These are phyloP conservation scores for Metroxylon sagu DNA, from an alignment of 176 grass and related monocot genomes.

Conservation along the genomic window DNA sequence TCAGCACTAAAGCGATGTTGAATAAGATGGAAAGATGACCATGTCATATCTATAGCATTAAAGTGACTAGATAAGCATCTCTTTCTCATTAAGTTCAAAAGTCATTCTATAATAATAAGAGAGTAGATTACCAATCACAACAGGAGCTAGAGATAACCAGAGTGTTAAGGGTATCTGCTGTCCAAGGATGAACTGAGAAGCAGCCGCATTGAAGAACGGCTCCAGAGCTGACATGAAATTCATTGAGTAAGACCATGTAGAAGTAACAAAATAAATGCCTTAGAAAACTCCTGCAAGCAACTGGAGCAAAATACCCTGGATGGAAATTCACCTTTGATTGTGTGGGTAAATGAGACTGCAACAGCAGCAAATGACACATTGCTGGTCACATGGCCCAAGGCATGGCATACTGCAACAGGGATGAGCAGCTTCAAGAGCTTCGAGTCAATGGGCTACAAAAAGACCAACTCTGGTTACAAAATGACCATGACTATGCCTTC, in stretches of 20 bases:
- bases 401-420: conserved; percentile 89
- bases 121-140: conserved; percentile 78
- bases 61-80: too few species aligned
- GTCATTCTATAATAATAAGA: too few species aligned
- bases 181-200: conserved; percentile 97
- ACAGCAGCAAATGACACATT: conserved; percentile 95
- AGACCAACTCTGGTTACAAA: conserved; percentile 6
- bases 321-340: conserved; percentile 69
- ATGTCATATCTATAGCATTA: too few species aligned
- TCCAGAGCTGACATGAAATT: conserved; percentile 66
- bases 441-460: conserved; percentile 70
- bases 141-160: conserved; percentile 93
- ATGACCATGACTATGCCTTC: too few species aligned
- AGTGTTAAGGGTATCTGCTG: conserved; percentile 78
- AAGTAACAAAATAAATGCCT: too few species aligned
- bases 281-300: too few species aligned
- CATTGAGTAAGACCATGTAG: background rate
- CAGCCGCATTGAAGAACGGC: conserved; percentile 96
- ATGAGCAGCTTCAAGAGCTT: conserved; percentile 82
- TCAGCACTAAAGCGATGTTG: too few species aligned
- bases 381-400: conserved; percentile 87
- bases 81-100: too few species aligned
- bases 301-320: background rate
- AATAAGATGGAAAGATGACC: too few species aligned
- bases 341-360: conserved; percentile 95